Evolutionary conservation across 257 asterid genomes (phyloP).

Genomic region (Cynanchum wilfordii): DNA sequence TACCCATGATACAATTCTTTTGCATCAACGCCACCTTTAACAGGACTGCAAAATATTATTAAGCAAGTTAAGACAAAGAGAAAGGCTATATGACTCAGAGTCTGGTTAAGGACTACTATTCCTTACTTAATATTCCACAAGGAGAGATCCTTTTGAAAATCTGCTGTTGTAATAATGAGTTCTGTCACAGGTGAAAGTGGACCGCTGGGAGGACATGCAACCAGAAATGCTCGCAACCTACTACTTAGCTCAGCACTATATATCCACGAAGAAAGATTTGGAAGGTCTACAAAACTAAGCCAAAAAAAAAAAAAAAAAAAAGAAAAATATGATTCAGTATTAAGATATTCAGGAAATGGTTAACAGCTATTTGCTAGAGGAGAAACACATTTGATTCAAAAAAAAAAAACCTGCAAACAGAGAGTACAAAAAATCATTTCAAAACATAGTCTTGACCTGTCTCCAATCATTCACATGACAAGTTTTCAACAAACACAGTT

Average conservation of each 20-base stretch:
- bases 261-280: constrained; percentile 74
- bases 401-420: background rate
- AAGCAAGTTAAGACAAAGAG: constrained; percentile 12
- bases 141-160: constrained; percentile 78
- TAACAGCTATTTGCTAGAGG: background rate
- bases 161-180: constrained; percentile 78
- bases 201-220: constrained; percentile 79
- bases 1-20: constrained; percentile 76
- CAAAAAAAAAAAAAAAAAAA: constrained; percentile 3
- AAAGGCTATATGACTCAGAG: background rate
- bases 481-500: background rate
- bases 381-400: too few relatives aligned
- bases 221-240: constrained; percentile 72
- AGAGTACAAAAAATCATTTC: background rate
- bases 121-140: constrained; percentile 73
- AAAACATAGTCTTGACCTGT: background rate
- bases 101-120: constrained; percentile 2
- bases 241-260: constrained; percentile 72
- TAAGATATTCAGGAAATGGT: background rate
- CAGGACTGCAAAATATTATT: constrained; percentile 44
- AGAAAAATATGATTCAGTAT: constrained; percentile 19
- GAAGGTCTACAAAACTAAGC: constrained; percentile 83
- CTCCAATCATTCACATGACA: background rate
- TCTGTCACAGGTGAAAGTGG: constrained; percentile 72
- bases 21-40: constrained; percentile 88